Conservation (phyloP, 164 flowering plant species). For the Taxillus chinensis region DNA sequence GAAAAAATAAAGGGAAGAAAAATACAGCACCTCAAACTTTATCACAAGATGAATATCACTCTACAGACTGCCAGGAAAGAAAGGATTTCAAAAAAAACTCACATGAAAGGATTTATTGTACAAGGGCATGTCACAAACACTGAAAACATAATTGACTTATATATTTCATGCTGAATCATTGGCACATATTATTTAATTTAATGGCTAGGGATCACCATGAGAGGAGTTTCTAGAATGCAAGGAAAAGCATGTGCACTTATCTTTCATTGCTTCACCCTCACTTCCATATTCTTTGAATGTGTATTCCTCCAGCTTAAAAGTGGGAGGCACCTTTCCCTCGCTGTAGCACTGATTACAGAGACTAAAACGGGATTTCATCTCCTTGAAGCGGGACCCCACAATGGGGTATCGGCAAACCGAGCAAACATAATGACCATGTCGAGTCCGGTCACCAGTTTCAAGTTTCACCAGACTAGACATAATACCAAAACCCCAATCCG, state of each 20-base stretch:
- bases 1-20: neutral
- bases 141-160: conserved; percentile 23
- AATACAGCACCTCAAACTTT: neutral
- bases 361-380: conserved; percentile 64
- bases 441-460: conserved; percentile 64
- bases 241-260: conserved; percentile 70
- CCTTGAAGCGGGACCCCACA: conserved; percentile 88
- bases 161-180: conserved; percentile 31
- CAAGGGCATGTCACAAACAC: conserved; percentile 20
- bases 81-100: conserved; percentile 8
- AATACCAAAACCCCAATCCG: conserved; percentile 92
- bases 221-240: conserved; percentile 36
- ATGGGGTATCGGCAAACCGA: conserved; percentile 82
- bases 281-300: conserved; percentile 75
- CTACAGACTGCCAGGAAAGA: conserved; percentile 8
- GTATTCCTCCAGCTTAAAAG: conserved; percentile 68
- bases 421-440: conserved; percentile 78
- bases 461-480: conserved; percentile 73
- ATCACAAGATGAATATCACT: neutral
- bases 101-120: conserved; percentile 18
- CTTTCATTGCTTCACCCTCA: conserved; percentile 77
- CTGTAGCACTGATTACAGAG: conserved; percentile 84
- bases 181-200: conserved; percentile 10
- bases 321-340: conserved; percentile 90
- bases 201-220: conserved; percentile 26